These are phyloP conservation scores for Avicennia marina DNA, from an alignment of 257 asterid species.

Conservation along the genomic window DNA sequence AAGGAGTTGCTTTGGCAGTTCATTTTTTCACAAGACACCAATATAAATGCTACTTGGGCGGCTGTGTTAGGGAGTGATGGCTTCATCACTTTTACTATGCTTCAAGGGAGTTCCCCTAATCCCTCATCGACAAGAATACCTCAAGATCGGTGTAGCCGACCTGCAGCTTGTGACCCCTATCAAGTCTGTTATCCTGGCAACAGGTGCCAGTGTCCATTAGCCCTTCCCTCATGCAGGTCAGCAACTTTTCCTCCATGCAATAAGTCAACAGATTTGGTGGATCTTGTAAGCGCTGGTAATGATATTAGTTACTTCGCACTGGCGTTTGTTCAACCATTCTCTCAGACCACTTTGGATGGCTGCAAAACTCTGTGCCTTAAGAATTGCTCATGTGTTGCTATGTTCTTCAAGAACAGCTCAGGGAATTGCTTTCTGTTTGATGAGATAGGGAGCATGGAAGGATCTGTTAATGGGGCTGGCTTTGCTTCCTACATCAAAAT, in stretches of 20 bases:
- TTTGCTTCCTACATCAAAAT: conserved; percentile 45
- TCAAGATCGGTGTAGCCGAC: conserved; percentile 58
- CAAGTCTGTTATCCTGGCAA: conserved; percentile 56
- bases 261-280: conserved; percentile 23
- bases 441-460: conserved; percentile 49
- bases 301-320: conserved; percentile 56
- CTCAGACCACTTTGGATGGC: conserved; percentile 50
- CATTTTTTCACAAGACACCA: conserved; percentile 39
- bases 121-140: conserved; percentile 59
- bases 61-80: conserved; percentile 69
- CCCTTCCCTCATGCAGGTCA: conserved; percentile 58
- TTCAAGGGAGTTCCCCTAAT: conserved; percentile 31
- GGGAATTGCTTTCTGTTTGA: conserved; percentile 69
- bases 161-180: conserved; percentile 78
- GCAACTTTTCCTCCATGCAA: conserved; percentile 37
- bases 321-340: conserved; percentile 44
- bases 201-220: conserved; percentile 61
- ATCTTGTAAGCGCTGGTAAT: conserved; percentile 65
- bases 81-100: conserved; percentile 46
- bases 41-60: conserved; percentile 57
- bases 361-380: conserved; percentile 62
- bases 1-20: conserved; percentile 60
- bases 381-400: conserved; percentile 72
- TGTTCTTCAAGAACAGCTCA: conserved; percentile 57
- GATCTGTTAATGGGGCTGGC: conserved; percentile 22